These are phyloP conservation scores for Crinitomyces ghanaensis DNA, from an alignment of 805 yeast species.

Conservation along the genomic window DNA sequence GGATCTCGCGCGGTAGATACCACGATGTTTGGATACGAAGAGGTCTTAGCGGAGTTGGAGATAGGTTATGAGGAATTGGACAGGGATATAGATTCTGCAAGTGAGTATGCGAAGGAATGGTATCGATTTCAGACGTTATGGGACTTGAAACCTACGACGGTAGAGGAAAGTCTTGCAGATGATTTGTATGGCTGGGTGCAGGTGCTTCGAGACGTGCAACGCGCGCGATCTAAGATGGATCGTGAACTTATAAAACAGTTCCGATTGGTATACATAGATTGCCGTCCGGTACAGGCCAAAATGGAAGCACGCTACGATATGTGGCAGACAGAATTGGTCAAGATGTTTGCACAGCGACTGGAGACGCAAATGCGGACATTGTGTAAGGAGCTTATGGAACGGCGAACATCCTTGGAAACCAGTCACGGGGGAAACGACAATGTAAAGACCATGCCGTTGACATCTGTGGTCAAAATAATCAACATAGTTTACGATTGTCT, in stretches of 20 bases:
- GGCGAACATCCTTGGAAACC: conserved; percentile 30
- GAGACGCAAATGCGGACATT: conserved; percentile 23
- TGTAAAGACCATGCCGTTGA: conserved; percentile 30
- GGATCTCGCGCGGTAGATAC: too few species aligned
- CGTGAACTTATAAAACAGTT: conserved; percentile 30
- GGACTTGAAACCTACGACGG: conserved; percentile 39
- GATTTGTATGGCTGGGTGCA: conserved; percentile 39
- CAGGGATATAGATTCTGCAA: conserved; percentile 24
- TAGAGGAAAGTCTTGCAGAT: conserved; percentile 26
- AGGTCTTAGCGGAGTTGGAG: neutral
- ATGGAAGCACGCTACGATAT: conserved; percentile 43
- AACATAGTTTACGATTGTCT: conserved; percentile 28
- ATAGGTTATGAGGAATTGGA: too few species aligned
- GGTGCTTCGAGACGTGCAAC: conserved; percentile 33
- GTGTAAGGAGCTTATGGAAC: conserved; percentile 23
- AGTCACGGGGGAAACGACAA: conserved; percentile 16
- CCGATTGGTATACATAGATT: conserved; percentile 37
- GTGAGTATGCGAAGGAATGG: conserved; percentile 41
- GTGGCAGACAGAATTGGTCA: conserved; percentile 42
- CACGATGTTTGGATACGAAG: conserved; percentile 1
- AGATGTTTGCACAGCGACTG: conserved; percentile 32
- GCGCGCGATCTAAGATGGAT: conserved; percentile 39
- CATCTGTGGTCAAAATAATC: conserved; percentile 30
- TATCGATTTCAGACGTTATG: conserved; percentile 43
- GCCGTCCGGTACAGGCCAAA: conserved; percentile 42